These are phyloP conservation scores for Entomortierella beljakovae DNA, from an alignment of 192 early-diverging fungal genomes.

Conservation along the genomic window DNA sequence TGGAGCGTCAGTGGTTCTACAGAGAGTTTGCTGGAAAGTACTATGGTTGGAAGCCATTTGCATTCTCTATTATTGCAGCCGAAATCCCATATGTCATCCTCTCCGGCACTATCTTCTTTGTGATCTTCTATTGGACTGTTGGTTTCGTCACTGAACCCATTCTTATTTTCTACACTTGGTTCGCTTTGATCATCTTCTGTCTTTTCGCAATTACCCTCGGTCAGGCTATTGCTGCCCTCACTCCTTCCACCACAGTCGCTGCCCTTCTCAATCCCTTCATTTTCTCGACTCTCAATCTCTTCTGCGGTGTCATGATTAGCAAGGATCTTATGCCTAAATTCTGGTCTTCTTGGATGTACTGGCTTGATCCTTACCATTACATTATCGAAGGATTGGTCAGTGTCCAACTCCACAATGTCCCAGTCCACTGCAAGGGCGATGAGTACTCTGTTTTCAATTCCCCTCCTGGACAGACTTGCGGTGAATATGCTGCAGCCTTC, in stretches of 20 bases:
- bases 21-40: constrained; percentile 76
- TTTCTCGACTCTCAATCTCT: constrained; percentile 74
- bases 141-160: constrained; percentile 65
- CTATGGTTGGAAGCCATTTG: constrained; percentile 77
- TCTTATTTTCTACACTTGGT: constrained; percentile 73
- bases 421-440: constrained; percentile 56
- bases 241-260: constrained; percentile 68
- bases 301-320: constrained; percentile 77
- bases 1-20: constrained; percentile 74
- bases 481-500: constrained; percentile 67
- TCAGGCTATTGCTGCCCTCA: constrained; percentile 76
- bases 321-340: constrained; percentile 72
- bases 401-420: constrained; percentile 66
- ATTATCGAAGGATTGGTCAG: constrained; percentile 70
- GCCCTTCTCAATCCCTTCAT: constrained; percentile 78
- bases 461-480: constrained; percentile 70
- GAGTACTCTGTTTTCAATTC: constrained; percentile 70
- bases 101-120: constrained; percentile 72
- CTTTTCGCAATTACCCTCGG: constrained; percentile 78
- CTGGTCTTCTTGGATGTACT: constrained; percentile 80
- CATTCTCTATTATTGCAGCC: constrained; percentile 69
- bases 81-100: constrained; percentile 79
- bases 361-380: constrained; percentile 75
- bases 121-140: constrained; percentile 80
- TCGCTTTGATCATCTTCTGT: constrained; percentile 67